A percentile compares a stretch with the other conserved stretches of the same genome.
Conservation (phyloP, 352 stramenopile species). For the Phytophthora hibernalis region DNA sequence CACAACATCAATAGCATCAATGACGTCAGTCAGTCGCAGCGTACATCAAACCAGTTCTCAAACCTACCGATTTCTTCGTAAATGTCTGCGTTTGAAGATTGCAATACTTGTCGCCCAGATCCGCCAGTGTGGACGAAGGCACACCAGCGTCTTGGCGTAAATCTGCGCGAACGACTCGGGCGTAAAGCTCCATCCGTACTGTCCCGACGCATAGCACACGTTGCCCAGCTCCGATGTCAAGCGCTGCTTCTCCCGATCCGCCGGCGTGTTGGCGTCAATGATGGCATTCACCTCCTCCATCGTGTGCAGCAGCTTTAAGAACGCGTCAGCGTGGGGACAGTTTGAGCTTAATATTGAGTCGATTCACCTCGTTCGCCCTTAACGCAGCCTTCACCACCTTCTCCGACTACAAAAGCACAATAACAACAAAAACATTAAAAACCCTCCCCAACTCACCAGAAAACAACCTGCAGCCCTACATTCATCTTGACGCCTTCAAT, state of each 20-base stretch:
- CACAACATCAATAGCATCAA: slow-evolving; percentile 4
- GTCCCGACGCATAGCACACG: slow-evolving; percentile 96
- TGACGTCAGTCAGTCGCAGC: slow-evolving; percentile 7
- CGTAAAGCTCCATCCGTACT: slow-evolving; percentile 98
- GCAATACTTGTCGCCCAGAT: slow-evolving; percentile 98
- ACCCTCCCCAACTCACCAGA: not conserved
- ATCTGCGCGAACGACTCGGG: slow-evolving; percentile 95
- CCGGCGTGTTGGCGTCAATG: slow-evolving; percentile 74
- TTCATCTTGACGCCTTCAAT: slow-evolving; percentile 99
- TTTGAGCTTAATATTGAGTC: slow-evolving; percentile 99
- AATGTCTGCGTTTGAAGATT: slow-evolving; percentile 94
- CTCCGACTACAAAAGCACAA: slow-evolving; percentile 91
- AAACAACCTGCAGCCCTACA: slow-evolving; percentile 34
- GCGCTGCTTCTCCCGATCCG: slow-evolving; percentile 50
- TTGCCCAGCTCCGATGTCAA: slow-evolving; percentile 96
- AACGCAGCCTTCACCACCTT: slow-evolving; percentile 94
- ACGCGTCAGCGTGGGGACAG: slow-evolving; percentile 97
- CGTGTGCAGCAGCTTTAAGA: slow-evolving; percentile 98
- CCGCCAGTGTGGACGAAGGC: slow-evolving; percentile 85
- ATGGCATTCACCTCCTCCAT: slow-evolving; percentile 98
- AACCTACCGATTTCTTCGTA: slow-evolving; percentile 84
- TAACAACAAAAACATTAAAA: slow-evolving; percentile 14
- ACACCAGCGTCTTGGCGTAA: slow-evolving; percentile 82
- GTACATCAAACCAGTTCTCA: not conserved
- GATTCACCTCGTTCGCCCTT: slow-evolving; percentile 98